Conservation (phyloP, 495 filamentous ascomycete species). For the Hyphodiscus hymeniophilus region DNA sequence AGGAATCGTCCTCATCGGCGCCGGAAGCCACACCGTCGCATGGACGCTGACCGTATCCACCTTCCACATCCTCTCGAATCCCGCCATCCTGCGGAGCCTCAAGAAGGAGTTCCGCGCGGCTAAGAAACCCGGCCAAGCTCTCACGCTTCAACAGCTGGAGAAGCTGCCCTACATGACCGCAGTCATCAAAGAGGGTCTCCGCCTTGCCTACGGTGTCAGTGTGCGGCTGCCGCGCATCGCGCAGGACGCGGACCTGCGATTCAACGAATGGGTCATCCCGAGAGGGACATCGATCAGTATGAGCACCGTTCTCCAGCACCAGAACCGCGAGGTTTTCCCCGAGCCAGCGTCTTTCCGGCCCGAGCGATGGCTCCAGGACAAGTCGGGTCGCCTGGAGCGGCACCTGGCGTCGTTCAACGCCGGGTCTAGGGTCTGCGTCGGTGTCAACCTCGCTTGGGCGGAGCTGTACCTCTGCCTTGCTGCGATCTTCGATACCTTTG, state of each 20-base stretch:
- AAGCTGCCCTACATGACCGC: slow-evolving; percentile 41
- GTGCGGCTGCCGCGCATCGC: slow-evolving; percentile 26
- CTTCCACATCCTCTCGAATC: slow-evolving; percentile 25
- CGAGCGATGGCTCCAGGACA: slow-evolving; percentile 37
- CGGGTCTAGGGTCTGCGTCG: slow-evolving; percentile 42
- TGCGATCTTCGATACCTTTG: slow-evolving; percentile 25
- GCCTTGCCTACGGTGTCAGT: slow-evolving; percentile 35
- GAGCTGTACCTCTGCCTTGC: slow-evolving; percentile 33
- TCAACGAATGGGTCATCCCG: slow-evolving; percentile 24
- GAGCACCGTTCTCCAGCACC: slow-evolving; percentile 39
- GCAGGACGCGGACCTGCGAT: slow-evolving; percentile 11
- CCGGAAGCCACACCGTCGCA: slow-evolving; percentile 24
- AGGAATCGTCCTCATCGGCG: slow-evolving; percentile 22
- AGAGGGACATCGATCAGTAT: slow-evolving; percentile 36
- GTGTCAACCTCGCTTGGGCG: slow-evolving; percentile 40
- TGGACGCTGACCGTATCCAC: slow-evolving; percentile 26
- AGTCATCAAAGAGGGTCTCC: slow-evolving; percentile 34
- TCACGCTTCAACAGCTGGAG: slow-evolving; percentile 15
- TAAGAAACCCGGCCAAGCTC: slow-evolving; percentile 8
- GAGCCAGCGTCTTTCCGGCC: slow-evolving; percentile 38
- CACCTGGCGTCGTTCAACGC: slow-evolving; percentile 40
- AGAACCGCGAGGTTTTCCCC: slow-evolving; percentile 36
- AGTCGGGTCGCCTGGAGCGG: slow-evolving; percentile 23
- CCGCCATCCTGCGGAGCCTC: slow-evolving; percentile 20
- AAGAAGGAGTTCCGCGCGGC: slow-evolving; percentile 22